Evolutionary conservation across 768 basidiomycete genomes (phyloP).

Genomic region (Tylopilus plumbeoviolaceoides): DNA sequence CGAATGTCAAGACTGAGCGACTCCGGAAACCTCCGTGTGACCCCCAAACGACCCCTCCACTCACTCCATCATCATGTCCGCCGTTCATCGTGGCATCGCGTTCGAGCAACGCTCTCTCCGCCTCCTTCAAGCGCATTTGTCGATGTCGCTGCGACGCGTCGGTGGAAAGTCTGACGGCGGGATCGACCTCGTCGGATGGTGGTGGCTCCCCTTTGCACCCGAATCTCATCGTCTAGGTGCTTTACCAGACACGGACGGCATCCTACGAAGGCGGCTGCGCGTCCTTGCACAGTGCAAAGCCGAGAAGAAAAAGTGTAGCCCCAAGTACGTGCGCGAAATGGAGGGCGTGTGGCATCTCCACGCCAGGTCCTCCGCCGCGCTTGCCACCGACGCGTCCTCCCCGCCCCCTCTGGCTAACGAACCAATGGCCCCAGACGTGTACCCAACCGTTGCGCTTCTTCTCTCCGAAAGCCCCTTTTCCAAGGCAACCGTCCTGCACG

Average conservation of each 20-base stretch:
- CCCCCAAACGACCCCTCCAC: conserved; percentile 6
- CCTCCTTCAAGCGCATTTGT: conserved; percentile 59
- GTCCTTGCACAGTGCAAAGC: conserved; percentile 91
- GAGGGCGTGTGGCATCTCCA: conserved; percentile 74
- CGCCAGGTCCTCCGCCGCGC: background rate
- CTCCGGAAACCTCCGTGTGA: conserved; percentile 1
- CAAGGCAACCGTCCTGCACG: conserved; percentile 60
- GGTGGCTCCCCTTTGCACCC: conserved; percentile 65
- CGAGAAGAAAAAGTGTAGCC: conserved; percentile 75
- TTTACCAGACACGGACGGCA: conserved; percentile 13
- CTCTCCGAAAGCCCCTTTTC: conserved; percentile 83
- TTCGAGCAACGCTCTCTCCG: conserved; percentile 71
- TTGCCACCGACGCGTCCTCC: background rate
- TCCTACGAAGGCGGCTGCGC: conserved; percentile 52
- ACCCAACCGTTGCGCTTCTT: conserved; percentile 57
- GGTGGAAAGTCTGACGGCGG: conserved; percentile 92
- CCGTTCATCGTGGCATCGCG: conserved; percentile 62
- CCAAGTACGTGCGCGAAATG: conserved; percentile 81
- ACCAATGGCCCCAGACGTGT: background rate
- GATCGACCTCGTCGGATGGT: conserved; percentile 87
- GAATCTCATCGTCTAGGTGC: conserved; percentile 1
- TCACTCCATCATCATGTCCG: conserved; percentile 31
- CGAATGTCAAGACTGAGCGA: background rate
- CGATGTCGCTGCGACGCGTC: conserved; percentile 75
- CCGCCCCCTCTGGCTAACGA: background rate